phyloP scores from a whole-genome alignment of 2,329 filamentous ascomycete species.

The Clarireedia paspali region DNA sequence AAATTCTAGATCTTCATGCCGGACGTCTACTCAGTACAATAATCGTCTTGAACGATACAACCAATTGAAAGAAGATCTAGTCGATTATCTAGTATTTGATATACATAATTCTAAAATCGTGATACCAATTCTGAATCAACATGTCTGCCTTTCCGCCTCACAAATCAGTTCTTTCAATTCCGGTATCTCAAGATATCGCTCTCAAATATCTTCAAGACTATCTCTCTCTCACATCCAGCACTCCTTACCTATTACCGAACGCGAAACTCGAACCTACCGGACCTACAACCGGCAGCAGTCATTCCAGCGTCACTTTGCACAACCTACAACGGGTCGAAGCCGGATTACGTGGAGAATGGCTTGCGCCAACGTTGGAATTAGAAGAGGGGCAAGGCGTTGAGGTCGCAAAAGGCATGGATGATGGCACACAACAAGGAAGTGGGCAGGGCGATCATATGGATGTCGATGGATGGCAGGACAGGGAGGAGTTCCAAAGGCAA shows the following conservation, averaged over 20 bases:
- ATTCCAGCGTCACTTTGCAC: slow-evolving; percentile 39
- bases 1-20: slow-evolving; percentile 3
- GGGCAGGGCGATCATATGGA: slow-evolving; percentile 22
- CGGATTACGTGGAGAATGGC: slow-evolving; percentile 42
- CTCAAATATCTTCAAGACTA: slow-evolving; percentile 27
- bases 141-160: slow-evolving; percentile 29
- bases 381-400: slow-evolving; percentile 20
- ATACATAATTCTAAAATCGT: neutral
- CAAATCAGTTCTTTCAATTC: slow-evolving; percentile 20
- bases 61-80: no score
- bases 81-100: no score
- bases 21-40: neutral
- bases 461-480: slow-evolving; percentile 29
- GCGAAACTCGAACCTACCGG: slow-evolving; percentile 28
- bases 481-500: slow-evolving; percentile 31
- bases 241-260: slow-evolving; percentile 28
- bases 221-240: slow-evolving; percentile 20
- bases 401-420: slow-evolving; percentile 23
- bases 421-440: slow-evolving; percentile 17
- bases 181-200: slow-evolving; percentile 23
- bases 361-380: slow-evolving; percentile 35
- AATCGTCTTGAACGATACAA: neutral
- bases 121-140: slow-evolving; percentile 4
- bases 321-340: slow-evolving; percentile 45
- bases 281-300: slow-evolving; percentile 22